Evolutionary conservation across 164 flowering plant species (phyloP).

Genomic region (Houttuynia cordata): DNA sequence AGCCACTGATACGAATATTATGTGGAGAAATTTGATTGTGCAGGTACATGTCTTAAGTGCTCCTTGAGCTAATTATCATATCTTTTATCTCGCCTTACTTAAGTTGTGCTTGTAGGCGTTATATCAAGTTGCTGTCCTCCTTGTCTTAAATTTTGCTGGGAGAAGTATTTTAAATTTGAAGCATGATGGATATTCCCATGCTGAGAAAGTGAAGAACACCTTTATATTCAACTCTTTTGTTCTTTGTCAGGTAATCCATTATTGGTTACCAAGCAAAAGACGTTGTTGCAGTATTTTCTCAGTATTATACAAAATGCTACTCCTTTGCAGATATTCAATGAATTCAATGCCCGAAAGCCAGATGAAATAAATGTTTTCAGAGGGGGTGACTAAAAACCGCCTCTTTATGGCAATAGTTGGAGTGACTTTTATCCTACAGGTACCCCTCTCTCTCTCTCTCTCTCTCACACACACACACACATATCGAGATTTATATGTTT

Average conservation of each 20-base stretch:
- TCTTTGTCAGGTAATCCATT: conserved; percentile 55
- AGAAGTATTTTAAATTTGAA: conserved; percentile 24
- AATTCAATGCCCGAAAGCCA: conserved; percentile 91
- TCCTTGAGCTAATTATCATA: background rate
- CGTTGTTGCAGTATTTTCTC: too few species aligned
- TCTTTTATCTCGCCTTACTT: background rate
- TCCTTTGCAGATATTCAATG: conserved; percentile 60
- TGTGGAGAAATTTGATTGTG: conserved; percentile 90
- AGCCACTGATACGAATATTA: conserved; percentile 84
- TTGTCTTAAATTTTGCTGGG: too few species aligned
- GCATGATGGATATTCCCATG: conserved; percentile 23
- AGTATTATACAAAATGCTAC: conserved; percentile 4
- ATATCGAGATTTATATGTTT: background rate
- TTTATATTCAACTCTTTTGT: conserved; percentile 88
- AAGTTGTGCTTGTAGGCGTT: conserved; percentile 37
- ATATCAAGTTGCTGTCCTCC: conserved; percentile 36
- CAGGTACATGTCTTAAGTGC: conserved; percentile 35
- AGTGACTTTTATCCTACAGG: conserved; percentile 74
- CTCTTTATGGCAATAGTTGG: conserved; percentile 66
- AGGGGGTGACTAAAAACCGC: conserved; percentile 65
- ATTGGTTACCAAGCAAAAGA: too few species aligned
- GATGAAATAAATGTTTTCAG: conserved; percentile 65
- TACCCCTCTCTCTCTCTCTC: conserved; percentile 6
- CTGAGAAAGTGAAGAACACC: conserved; percentile 66
- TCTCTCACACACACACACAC: background rate